phyloP scores from a whole-genome alignment of 306 rosid species.

The Castanea mollissima region DNA sequence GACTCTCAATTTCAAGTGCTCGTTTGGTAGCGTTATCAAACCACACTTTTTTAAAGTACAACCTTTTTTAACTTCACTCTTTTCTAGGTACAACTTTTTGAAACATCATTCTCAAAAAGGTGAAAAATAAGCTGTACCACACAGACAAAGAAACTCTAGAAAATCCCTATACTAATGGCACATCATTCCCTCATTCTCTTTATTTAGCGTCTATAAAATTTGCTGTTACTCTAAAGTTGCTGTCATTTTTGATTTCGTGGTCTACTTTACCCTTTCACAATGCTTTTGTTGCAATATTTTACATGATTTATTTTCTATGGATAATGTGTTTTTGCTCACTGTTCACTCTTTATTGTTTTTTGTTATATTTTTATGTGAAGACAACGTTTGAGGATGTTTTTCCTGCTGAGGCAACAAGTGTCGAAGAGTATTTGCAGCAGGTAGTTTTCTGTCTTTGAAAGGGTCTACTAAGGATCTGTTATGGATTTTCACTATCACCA shows the following conservation, averaged over 20 bases:
- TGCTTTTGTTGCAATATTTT: not conserved
- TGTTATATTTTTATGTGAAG: conserved; percentile 36
- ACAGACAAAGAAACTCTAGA: not conserved
- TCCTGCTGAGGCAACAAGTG: conserved; percentile 94
- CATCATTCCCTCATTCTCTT: conserved; percentile 18
- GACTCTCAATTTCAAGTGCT: not conserved
- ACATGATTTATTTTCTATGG: not conserved
- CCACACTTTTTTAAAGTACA: too few relatives aligned
- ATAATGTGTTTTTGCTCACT: conserved; percentile 19
- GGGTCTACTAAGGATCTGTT: not conserved
- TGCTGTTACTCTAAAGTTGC: not conserved
- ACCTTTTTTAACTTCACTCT: too few relatives aligned
- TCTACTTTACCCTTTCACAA: not conserved
- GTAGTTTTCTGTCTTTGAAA: conserved; percentile 40
- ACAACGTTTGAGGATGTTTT: conserved; percentile 98
- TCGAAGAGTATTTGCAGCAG: conserved; percentile 99
- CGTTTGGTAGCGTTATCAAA: too few relatives aligned
- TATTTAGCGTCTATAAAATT: conserved; percentile 1
- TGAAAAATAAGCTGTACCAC: too few relatives aligned
- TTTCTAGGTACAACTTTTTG: too few relatives aligned
- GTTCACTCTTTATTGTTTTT: not conserved
- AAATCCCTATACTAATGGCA: conserved; percentile 8
- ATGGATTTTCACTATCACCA: not conserved
- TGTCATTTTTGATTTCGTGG: conserved; percentile 5
- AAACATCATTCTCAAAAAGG: too few relatives aligned